These are phyloP conservation scores for Diaporthe vaccinii DNA, from an alignment of 2,329 filamentous ascomycete genomes.

Conservation along the genomic window DNA sequence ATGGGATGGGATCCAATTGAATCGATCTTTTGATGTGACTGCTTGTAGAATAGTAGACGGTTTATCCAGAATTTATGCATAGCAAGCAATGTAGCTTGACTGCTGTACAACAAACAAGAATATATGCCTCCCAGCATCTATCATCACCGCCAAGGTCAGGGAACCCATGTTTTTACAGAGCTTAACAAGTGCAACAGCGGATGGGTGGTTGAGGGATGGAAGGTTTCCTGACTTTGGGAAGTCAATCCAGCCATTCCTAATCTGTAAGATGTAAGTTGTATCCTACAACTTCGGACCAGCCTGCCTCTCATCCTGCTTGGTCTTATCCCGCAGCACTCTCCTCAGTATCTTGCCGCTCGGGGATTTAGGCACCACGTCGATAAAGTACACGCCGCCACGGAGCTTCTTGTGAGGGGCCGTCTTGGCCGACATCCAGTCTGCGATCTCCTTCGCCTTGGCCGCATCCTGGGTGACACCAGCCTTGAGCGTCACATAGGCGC, in stretches of 20 bases:
- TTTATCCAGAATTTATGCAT: not conserved
- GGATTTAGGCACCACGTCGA: constrained; percentile 80
- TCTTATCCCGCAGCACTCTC: constrained; percentile 57
- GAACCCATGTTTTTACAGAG: too few species aligned
- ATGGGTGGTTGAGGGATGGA: not conserved
- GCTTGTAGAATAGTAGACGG: not conserved
- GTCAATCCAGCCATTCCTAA: not conserved
- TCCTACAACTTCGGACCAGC: constrained; percentile 56
- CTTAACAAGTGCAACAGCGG: not conserved
- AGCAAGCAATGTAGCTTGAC: not conserved
- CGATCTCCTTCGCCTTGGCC: constrained; percentile 55
- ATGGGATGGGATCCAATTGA: constrained; percentile 36
- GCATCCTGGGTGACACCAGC: constrained; percentile 53
- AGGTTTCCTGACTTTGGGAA: not conserved
- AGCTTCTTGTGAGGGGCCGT: constrained; percentile 72
- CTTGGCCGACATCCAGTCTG: constrained; percentile 52
- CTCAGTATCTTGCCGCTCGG: constrained; percentile 66
- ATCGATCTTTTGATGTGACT: not conserved
- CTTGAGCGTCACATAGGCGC: constrained; percentile 72
- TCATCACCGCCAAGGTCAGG: not conserved
- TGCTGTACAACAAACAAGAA: constrained; percentile 16
- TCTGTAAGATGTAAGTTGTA: not conserved
- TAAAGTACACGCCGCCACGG: constrained; percentile 78
- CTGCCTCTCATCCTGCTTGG: constrained; percentile 54
- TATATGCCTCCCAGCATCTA: not conserved